These are phyloP conservation scores for Emericellopsis terricola DNA, from an alignment of 495 filamentous ascomycete genomes.

Conservation along the genomic window DNA sequence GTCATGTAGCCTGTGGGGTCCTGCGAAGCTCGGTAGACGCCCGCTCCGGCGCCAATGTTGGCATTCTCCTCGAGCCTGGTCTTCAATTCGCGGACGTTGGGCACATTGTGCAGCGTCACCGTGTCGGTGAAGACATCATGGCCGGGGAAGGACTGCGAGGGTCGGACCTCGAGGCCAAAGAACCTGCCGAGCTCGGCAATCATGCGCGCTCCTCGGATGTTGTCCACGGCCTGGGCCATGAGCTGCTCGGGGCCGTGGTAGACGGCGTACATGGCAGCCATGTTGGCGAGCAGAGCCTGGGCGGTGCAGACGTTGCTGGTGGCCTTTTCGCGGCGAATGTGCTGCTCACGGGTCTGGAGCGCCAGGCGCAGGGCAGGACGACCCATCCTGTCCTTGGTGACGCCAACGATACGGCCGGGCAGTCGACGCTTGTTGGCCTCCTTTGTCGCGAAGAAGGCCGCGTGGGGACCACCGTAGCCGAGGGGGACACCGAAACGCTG, in stretches of 20 bases:
- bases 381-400: slow-evolving; percentile 83
- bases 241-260: slow-evolving; percentile 87
- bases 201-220: slow-evolving; percentile 49
- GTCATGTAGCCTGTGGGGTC: not conserved
- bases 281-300: slow-evolving; percentile 88
- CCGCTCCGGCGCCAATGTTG: not conserved
- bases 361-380: slow-evolving; percentile 73
- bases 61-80: not conserved
- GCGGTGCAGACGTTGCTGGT: slow-evolving; percentile 98
- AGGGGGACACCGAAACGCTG: slow-evolving; percentile 90
- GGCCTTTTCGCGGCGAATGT: slow-evolving; percentile 93
- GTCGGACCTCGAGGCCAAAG: slow-evolving; percentile 46
- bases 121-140: slow-evolving; percentile 62
- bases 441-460: slow-evolving; percentile 86
- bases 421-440: slow-evolving; percentile 96
- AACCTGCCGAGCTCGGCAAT: slow-evolving; percentile 47
- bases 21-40: too few relatives aligned
- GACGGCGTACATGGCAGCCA: slow-evolving; percentile 94
- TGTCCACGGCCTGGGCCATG: slow-evolving; percentile 65
- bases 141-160: slow-evolving; percentile 33
- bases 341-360: slow-evolving; percentile 89
- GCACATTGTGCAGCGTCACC: slow-evolving; percentile 42
- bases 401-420: slow-evolving; percentile 78
- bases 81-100: not conserved
- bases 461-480: slow-evolving; percentile 89